phyloP scores from a whole-genome alignment of 1,284 basidiomycete genomes.

The Flammula alnicola region DNA sequence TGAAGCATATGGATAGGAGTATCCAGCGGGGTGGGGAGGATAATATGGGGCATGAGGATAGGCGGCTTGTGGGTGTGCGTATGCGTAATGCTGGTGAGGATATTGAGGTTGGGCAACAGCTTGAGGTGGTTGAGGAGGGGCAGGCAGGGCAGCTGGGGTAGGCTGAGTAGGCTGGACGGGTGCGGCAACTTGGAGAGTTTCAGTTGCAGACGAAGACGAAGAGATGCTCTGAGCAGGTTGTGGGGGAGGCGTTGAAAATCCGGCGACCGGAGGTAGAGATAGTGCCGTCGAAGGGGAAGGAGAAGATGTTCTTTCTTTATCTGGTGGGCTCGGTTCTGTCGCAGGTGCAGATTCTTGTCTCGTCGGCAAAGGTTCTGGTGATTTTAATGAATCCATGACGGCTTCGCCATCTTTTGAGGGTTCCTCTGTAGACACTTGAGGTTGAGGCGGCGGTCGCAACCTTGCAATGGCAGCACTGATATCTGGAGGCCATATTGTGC shows the following conservation, averaged over 20 bases:
- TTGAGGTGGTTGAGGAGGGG: slow-evolving; percentile 27
- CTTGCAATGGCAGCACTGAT: slow-evolving; percentile 63
- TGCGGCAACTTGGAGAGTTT: slow-evolving; percentile 15
- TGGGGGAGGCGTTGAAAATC: slow-evolving; percentile 8
- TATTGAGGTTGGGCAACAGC: slow-evolving; percentile 37
- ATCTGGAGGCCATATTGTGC: slow-evolving; percentile 70
- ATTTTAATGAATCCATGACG: slow-evolving; percentile 35
- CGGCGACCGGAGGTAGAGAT: slow-evolving; percentile 7
- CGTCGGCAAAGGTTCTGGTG: slow-evolving; percentile 21
- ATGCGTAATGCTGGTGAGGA: slow-evolving; percentile 52
- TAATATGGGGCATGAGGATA: slow-evolving; percentile 71
- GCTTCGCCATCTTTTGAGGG: slow-evolving; percentile 27
- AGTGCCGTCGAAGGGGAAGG: slow-evolving; percentile 18
- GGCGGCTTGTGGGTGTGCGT: slow-evolving; percentile 42
- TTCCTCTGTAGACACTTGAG: slow-evolving; percentile 24
- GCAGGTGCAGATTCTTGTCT: slow-evolving; percentile 23
- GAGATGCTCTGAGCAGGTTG: slow-evolving; percentile 14
- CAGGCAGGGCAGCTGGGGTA: slow-evolving; percentile 15
- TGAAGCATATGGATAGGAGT: slow-evolving; percentile 52
- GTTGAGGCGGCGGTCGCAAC: slow-evolving; percentile 43
- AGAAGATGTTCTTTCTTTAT: slow-evolving; percentile 23
- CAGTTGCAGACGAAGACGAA: slow-evolving; percentile 14
- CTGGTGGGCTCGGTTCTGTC: slow-evolving; percentile 30
- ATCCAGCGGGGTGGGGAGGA: slow-evolving; percentile 39
- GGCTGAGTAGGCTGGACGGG: neutral